Conservation (phyloP, 2,329 filamentous ascomycete species). For the Fusarium tricinctum region DNA sequence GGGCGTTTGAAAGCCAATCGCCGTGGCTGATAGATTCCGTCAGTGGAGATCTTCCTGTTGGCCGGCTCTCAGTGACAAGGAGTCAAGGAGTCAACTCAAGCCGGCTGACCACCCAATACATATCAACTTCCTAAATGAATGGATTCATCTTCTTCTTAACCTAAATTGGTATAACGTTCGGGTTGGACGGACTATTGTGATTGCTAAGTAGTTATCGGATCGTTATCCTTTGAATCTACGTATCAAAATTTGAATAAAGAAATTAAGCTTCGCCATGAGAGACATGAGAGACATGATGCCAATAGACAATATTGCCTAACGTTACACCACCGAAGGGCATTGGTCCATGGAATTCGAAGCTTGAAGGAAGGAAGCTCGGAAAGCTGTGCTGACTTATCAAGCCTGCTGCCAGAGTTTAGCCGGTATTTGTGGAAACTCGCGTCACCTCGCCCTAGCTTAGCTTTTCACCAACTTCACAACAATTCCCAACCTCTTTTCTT, state of each 20-base stretch:
- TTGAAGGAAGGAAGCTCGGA: not conserved
- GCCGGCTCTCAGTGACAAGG: constrained; percentile 23
- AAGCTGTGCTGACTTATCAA: constrained; percentile 23
- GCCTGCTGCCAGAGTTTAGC: constrained; percentile 30
- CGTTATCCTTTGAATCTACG: not conserved
- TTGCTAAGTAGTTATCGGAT: not conserved
- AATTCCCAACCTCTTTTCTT: constrained; percentile 26
- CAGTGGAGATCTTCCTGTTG: constrained; percentile 28
- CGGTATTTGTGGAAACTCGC: constrained; percentile 12
- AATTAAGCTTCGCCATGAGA: not conserved
- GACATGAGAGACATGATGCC: not conserved
- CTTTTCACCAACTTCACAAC: constrained; percentile 32
- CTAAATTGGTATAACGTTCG: not conserved
- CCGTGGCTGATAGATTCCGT: constrained; percentile 11
- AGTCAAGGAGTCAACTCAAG: constrained; percentile 17
- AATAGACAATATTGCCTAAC: too few relatives aligned
- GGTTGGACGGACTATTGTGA: not conserved
- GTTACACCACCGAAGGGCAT: not conserved
- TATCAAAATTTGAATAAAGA: not conserved
- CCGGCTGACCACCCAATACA: constrained; percentile 32
- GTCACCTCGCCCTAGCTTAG: constrained; percentile 31
- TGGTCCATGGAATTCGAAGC: not conserved
- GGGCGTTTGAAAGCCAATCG: constrained; percentile 52
- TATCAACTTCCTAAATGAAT: not conserved
- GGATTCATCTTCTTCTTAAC: not conserved